Percentiles rank a stretch among this genome's conserved stretches.
phyloP scores from a whole-genome alignment of 2,329 filamentous ascomycete genomes.

The Colletotrichum tamarilloi region DNA sequence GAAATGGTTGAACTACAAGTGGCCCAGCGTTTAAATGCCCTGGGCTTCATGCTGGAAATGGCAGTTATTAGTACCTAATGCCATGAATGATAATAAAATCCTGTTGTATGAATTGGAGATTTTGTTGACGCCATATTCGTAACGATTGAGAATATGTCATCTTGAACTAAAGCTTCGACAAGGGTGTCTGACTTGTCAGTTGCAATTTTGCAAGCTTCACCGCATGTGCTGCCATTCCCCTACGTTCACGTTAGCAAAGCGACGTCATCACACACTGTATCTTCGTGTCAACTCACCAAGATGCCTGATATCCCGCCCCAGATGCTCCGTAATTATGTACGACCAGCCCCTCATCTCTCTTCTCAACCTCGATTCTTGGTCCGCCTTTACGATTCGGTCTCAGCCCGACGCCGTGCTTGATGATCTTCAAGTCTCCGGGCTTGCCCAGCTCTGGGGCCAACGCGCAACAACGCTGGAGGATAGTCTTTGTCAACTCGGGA shows the following conservation, averaged over 20 bases:
- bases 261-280: background rate
- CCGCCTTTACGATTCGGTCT: constrained; percentile 43
- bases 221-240: constrained; percentile 29
- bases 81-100: background rate
- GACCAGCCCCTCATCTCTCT: constrained; percentile 36
- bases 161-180: background rate
- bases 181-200: background rate
- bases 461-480: constrained; percentile 46
- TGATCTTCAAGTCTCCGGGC: constrained; percentile 46
- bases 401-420: constrained; percentile 47
- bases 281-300: constrained; percentile 28
- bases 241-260: background rate
- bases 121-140: background rate
- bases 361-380: constrained; percentile 45
- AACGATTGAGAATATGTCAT: background rate
- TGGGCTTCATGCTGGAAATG: too few relatives aligned
- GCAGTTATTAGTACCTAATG: background rate
- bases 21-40: constrained; percentile 9
- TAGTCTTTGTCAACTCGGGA: constrained; percentile 44
- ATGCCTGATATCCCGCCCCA: constrained; percentile 43
- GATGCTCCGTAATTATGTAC: constrained; percentile 44
- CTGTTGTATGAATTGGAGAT: background rate
- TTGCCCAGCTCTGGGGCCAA: constrained; percentile 47
- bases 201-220: background rate
- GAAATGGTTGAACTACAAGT: constrained; percentile 34